Evolutionary conservation across 208 protist species (phyloP).

Genomic region (Trypanosoma mega): DNA sequence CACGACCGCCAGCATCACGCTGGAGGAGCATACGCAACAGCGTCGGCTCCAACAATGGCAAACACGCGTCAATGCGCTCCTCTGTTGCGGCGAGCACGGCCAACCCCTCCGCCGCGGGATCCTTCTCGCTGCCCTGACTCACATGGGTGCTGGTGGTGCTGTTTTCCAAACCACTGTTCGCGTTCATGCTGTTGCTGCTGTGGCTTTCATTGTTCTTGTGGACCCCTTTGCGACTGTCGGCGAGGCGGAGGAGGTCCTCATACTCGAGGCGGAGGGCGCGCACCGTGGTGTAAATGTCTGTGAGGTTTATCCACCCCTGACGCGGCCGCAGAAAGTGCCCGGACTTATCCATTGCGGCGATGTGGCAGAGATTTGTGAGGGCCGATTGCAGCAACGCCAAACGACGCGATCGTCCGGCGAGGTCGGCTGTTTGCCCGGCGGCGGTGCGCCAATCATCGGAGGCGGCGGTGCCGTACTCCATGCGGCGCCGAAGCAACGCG

Average conservation of each 20-base stretch:
- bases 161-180: slow-evolving; percentile 6
- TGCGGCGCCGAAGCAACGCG: slow-evolving; percentile 5
- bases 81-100: slow-evolving; percentile 1
- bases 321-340: slow-evolving; percentile 23
- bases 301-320: slow-evolving; percentile 4
- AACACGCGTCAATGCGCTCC: slow-evolving; percentile 15
- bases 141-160: too few relatives aligned
- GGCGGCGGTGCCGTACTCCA: slow-evolving; percentile 13
- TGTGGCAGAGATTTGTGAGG: slow-evolving; percentile 51
- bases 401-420: slow-evolving; percentile 4
- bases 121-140: too few relatives aligned
- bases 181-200: too few relatives aligned
- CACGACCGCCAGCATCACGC: slow-evolving; percentile 8
- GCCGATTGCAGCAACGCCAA: slow-evolving; percentile 32
- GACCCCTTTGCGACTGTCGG: too few relatives aligned
- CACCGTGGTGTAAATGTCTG: slow-evolving; percentile 31
- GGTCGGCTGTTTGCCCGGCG: background rate
- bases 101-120: background rate
- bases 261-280: slow-evolving; percentile 24
- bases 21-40: slow-evolving; percentile 21
- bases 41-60: slow-evolving; percentile 17
- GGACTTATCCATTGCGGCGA: slow-evolving; percentile 42
- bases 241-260: slow-evolving; percentile 20
- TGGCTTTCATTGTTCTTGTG: too few relatives aligned
- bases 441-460: background rate